These are phyloP conservation scores for Lycium ferocissimum DNA, from an alignment of 257 asterid genomes.

Conservation along the genomic window DNA sequence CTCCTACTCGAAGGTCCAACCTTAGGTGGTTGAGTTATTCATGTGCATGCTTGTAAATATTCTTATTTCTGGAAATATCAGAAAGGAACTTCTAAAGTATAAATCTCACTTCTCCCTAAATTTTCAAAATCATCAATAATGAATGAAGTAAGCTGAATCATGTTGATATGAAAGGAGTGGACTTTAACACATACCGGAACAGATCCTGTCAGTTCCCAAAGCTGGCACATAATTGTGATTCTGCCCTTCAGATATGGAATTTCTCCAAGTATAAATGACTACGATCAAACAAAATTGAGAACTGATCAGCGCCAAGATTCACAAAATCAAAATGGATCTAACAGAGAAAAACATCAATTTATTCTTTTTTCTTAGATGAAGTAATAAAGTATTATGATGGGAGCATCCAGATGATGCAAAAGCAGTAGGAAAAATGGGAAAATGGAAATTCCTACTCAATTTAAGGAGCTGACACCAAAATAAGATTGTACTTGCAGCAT, in stretches of 20 bases:
- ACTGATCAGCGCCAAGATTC: slow-evolving; percentile 28
- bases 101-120: not conserved
- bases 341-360: not conserved
- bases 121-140: slow-evolving; percentile 2
- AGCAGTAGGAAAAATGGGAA: not conserved
- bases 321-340: slow-evolving; percentile 20
- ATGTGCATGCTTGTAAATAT: not conserved
- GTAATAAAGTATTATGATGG: not conserved
- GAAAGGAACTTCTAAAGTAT: slow-evolving; percentile 1
- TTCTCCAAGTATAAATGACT: slow-evolving; percentile 98
- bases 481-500: slow-evolving; percentile 70
- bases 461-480: not conserved
- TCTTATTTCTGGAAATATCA: not conserved
- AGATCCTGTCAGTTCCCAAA: slow-evolving; percentile 89
- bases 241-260: slow-evolving; percentile 89
- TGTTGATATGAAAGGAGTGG: not conserved
- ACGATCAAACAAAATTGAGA: slow-evolving; percentile 41
- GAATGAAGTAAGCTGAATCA: not conserved
- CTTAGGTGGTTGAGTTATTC: slow-evolving; percentile 8
- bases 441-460: not conserved
- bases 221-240: slow-evolving; percentile 87
- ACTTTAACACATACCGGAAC: slow-evolving; percentile 63
- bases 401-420: not conserved
- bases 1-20: too few species aligned
- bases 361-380: not conserved